A percentile compares a stretch with the other conserved stretches of the same genome.
These are phyloP conservation scores for Chaetothyriales sp. DNA, from an alignment of 2,329 filamentous ascomycete species.

Conservation along the genomic window DNA sequence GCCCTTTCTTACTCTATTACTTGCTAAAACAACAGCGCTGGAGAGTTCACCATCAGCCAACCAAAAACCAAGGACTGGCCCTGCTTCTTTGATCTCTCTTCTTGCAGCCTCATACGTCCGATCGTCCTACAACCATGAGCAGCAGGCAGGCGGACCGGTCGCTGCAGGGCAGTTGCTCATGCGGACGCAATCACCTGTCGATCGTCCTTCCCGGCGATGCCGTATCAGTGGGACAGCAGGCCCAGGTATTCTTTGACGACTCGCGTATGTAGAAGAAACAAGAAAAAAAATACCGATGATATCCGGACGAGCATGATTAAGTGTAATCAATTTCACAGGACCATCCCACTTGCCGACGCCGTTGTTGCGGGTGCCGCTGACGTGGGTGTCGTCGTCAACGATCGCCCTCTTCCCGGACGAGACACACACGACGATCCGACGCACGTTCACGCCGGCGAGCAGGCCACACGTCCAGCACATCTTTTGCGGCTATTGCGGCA, in stretches of 20 bases:
- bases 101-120: background rate
- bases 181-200: constrained; percentile 70
- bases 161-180: constrained; percentile 65
- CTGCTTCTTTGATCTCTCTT: background rate
- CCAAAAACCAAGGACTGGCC: background rate
- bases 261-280: constrained; percentile 14
- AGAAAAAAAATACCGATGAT: background rate
- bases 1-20: no score
- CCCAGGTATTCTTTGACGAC: constrained; percentile 61
- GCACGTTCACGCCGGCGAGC: constrained; percentile 47
- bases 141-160: constrained; percentile 1
- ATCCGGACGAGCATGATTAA: background rate
- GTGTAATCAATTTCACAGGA: constrained; percentile 28
- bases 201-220: constrained; percentile 51
- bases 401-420: constrained; percentile 67
- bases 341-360: constrained; percentile 57
- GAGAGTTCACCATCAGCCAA: no score
- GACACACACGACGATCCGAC: constrained; percentile 49
- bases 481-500: constrained; percentile 88
- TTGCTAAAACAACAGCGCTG: no score
- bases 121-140: constrained; percentile 4
- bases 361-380: constrained; percentile 67
- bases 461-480: constrained; percentile 50
- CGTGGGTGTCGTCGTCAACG: constrained; percentile 65
- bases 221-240: constrained; percentile 31